A percentile compares a stretch with the other conserved stretches of the same genome.
Conservation (phyloP, 1,284 basidiomycete genomes). For the Boletus sp. region DNA sequence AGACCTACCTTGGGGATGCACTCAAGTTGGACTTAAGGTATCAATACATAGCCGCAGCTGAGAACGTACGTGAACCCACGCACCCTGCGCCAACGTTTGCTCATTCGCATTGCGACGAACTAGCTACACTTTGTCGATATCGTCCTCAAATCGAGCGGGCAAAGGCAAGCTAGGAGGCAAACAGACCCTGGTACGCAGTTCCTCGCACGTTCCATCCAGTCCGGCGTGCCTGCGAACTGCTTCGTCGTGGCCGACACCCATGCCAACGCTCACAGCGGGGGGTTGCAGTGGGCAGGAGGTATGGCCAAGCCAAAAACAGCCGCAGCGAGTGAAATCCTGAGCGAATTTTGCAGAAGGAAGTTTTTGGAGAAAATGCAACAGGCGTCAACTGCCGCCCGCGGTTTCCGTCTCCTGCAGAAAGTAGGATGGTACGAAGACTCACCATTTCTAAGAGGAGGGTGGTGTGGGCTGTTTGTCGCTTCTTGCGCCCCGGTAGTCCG, state of each 20-base stretch:
- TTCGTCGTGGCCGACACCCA: slow-evolving; percentile 2
- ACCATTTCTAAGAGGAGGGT: background rate
- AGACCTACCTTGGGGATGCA: background rate
- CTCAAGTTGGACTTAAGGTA: background rate
- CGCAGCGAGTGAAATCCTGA: background rate
- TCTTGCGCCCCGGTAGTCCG: background rate
- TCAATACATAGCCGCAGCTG: background rate
- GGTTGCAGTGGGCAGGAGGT: background rate
- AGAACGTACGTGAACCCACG: background rate
- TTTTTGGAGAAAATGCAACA: background rate
- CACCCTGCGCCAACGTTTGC: background rate
- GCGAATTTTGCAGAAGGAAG: background rate
- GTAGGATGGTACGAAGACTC: background rate
- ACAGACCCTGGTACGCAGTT: background rate
- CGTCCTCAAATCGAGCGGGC: background rate
- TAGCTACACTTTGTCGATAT: background rate
- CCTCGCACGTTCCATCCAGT: background rate
- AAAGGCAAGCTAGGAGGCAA: background rate
- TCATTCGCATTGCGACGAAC: too few relatives aligned
- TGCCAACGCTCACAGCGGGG: background rate
- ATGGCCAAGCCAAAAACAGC: background rate
- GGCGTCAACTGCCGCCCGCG: background rate
- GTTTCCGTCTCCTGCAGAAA: accelerated
- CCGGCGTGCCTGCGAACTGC: background rate
- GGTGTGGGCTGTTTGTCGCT: background rate